These are phyloP conservation scores for Epicoccum sorghinum DNA, from an alignment of 2,329 filamentous ascomycete genomes.

Conservation along the genomic window DNA sequence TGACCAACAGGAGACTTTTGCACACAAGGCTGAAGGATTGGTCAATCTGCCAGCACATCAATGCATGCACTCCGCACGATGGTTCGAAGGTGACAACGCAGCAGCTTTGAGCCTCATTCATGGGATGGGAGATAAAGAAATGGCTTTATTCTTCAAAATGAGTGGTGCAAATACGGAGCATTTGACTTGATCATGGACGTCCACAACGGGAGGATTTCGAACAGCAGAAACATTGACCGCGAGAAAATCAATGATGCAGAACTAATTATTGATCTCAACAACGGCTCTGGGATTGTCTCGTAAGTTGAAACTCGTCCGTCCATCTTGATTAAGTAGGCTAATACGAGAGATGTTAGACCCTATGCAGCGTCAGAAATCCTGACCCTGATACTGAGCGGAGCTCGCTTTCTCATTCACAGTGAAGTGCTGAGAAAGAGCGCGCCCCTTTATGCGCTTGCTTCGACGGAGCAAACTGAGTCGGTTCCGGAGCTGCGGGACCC, in stretches of 20 bases:
- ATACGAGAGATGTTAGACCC: not conserved
- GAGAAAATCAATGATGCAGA: too few species aligned
- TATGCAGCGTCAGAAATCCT: conserved; percentile 1
- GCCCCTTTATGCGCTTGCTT: not conserved
- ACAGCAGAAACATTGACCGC: too few species aligned
- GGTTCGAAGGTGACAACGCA: conserved; percentile 25
- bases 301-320: not conserved
- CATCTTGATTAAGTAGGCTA: not conserved
- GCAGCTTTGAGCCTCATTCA: conserved; percentile 28
- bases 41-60: conserved; percentile 31
- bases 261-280: too few species aligned
- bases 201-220: too few species aligned
- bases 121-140: not conserved
- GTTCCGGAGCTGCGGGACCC: not conserved
- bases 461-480: not conserved
- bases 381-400: conserved; percentile 27
- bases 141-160: not conserved
- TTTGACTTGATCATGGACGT: not conserved
- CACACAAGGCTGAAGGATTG: conserved; percentile 30
- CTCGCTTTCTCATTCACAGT: conserved; percentile 34
- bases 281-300: not conserved
- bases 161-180: not conserved
- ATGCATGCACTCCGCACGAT: conserved; percentile 25
- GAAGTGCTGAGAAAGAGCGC: conserved; percentile 30
- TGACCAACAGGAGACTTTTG: conserved; percentile 27